phyloP scores from a whole-genome alignment of 257 asterid genomes.

The Solanum lycopersicoides region DNA sequence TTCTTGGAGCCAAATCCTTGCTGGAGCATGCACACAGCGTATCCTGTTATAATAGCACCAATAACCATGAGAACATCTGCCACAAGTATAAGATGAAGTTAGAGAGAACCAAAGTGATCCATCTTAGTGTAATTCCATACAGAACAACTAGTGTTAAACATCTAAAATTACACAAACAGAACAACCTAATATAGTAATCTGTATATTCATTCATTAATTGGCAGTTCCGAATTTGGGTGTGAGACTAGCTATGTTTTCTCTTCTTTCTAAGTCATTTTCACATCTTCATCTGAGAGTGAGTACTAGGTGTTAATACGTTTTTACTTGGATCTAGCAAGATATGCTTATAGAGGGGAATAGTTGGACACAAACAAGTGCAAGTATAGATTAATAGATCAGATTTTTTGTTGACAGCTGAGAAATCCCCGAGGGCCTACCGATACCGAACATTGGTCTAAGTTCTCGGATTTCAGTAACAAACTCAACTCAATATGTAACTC shows the following conservation, averaged over 20 bases:
- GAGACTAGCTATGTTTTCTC: neutral
- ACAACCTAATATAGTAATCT: neutral
- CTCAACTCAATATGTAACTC: neutral
- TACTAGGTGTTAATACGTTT: neutral
- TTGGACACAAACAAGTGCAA: neutral
- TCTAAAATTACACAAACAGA: neutral
- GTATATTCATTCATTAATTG: neutral
- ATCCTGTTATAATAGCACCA: conserved; percentile 79
- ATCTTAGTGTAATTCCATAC: neutral
- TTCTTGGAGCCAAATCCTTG: conserved; percentile 74
- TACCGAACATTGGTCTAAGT: neutral
- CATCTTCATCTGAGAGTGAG: neutral
- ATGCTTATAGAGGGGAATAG: neutral
- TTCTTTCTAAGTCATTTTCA: neutral
- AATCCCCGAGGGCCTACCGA: neutral
- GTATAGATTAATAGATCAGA: too few relatives aligned
- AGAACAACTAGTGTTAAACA: neutral
- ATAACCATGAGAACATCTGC: conserved; percentile 87
- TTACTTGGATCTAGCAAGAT: neutral
- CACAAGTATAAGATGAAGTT: conserved; percentile 6
- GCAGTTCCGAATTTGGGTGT: neutral
- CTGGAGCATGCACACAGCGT: conserved; percentile 62
- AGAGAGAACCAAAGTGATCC: neutral
- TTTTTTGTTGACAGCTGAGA: neutral
- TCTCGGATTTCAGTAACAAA: neutral